Evolutionary conservation across 2,329 filamentous ascomycete species (phyloP), one percentile per base, ranked within the genome.

Genomic region (Cryphonectria japonica): DNA sequence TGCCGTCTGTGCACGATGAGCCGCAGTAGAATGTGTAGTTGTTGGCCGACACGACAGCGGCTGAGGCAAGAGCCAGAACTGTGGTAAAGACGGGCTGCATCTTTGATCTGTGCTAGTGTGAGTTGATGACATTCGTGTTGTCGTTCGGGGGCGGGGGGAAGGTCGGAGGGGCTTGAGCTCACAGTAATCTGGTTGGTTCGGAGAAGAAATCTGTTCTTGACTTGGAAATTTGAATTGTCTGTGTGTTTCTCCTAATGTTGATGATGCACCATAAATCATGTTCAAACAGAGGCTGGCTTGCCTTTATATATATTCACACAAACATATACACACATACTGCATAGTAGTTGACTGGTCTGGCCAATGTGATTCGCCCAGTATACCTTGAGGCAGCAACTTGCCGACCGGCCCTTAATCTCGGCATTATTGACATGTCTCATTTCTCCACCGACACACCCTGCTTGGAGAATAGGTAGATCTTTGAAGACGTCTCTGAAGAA

Each of bases 21-120:
- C 70, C 70, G 60, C 70, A 72, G 68, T 64, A 67, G 63, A 72
- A 68, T 46, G 67, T 72, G 67, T 69, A 72, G 29, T 22, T 57
- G 50, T 69, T 72, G 41, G 68, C 68, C 2, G 64, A 52, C 46
- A 57, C 64, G 34, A 50, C 22, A 26, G 68, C 59, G 34, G 59
- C 59, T 8, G 54, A 59, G 67, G 57, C 57, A 32, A 72, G 50
- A 57, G 70, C 70, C 59, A 72, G 50, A 16, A 67, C 32, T 41
- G 67, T 43, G 19, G 59, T 50, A 22, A 43, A 41, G 26, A 43
- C 2, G 37, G 32, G 52, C 41, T 72, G 69, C 67, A 72, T 72
- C 37, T 61, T 61, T 66, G 68, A 50, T n/a, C 52, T 60, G 26
- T 13, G 34, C 43, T 6, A 11, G n/a, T 32, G 34, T 67, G 16